A percentile compares a stretch with the other conserved stretches of the same genome.
phyloP scores from a whole-genome alignment of 2,329 filamentous ascomycete genomes.

The Colletotrichum lindemuthianum region DNA sequence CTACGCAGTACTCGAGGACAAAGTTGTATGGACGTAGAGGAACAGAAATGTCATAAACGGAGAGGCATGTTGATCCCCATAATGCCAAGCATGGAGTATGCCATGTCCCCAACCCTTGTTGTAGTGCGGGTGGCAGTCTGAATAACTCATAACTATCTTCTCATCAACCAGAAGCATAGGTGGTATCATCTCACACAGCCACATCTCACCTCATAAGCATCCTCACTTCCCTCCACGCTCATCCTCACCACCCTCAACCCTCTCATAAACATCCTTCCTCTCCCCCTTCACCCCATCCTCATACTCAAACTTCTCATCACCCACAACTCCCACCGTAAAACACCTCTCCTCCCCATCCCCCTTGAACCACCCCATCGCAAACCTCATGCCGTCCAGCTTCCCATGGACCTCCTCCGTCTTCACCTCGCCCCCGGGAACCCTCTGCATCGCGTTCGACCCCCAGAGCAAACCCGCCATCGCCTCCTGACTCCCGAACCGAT shows the following conservation, averaged over 20 bases:
- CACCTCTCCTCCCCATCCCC: neutral
- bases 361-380: constrained; percentile 14
- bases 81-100: too few relatives aligned
- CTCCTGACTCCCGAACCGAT: neutral
- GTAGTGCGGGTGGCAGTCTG: too few relatives aligned
- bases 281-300: neutral
- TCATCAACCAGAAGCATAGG: too few relatives aligned
- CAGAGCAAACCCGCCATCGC: neutral
- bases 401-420: neutral
- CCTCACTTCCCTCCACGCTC: too few relatives aligned
- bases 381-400: neutral
- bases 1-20: too few relatives aligned
- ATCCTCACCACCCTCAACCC: neutral
- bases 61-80: too few relatives aligned
- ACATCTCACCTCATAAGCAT: too few relatives aligned
- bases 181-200: too few relatives aligned
- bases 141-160: too few relatives aligned
- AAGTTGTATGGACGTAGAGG: too few relatives aligned
- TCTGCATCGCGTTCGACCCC: constrained; percentile 1
- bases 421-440: neutral
- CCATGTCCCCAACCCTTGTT: too few relatives aligned
- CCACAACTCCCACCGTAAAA: constrained; percentile 12
- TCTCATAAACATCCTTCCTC: neutral
- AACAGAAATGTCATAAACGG: too few relatives aligned
- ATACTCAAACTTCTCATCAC: neutral